phyloP scores from a whole-genome alignment of 768 basidiomycete species.

The Xerocomus spinulosus region DNA sequence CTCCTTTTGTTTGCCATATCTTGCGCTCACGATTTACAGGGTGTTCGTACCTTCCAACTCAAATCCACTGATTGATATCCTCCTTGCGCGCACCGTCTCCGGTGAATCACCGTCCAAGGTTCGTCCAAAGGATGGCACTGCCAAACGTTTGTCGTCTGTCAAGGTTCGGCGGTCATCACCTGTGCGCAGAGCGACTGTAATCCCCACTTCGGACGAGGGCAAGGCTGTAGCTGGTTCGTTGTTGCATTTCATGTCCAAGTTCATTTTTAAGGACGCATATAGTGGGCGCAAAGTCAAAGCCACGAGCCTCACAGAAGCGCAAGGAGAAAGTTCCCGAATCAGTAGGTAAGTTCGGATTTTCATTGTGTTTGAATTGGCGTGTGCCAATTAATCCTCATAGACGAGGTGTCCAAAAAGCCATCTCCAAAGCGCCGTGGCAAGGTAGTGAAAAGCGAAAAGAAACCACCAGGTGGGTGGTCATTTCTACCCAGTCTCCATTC shows the following conservation, averaged over 20 bases:
- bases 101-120: constrained; percentile 44
- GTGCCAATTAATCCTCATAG: not conserved
- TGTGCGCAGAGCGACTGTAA: not conserved
- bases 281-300: constrained; percentile 14
- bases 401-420: not conserved
- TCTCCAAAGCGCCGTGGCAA: constrained; percentile 15
- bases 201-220: not conserved
- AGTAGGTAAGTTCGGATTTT: constrained; percentile 2
- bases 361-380: not conserved
- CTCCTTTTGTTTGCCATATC: not conserved
- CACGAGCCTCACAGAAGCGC: constrained; percentile 5
- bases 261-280: not conserved
- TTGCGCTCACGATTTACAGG: constrained; percentile 27
- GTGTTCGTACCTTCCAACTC: constrained; percentile 50
- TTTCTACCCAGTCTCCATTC: not conserved
- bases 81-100: constrained; percentile 46
- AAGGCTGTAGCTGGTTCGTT: constrained; percentile 15
- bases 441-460: constrained; percentile 12
- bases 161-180: constrained; percentile 3
- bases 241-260: too few relatives aligned
- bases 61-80: constrained; percentile 49
- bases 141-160: constrained; percentile 1
- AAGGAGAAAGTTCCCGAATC: constrained; percentile 3
- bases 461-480: constrained; percentile 2
- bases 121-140: not conserved